Evolutionary conservation across 2,329 filamentous ascomycete genomes (phyloP).

Genomic region (Colletotrichum caudatum): DNA sequence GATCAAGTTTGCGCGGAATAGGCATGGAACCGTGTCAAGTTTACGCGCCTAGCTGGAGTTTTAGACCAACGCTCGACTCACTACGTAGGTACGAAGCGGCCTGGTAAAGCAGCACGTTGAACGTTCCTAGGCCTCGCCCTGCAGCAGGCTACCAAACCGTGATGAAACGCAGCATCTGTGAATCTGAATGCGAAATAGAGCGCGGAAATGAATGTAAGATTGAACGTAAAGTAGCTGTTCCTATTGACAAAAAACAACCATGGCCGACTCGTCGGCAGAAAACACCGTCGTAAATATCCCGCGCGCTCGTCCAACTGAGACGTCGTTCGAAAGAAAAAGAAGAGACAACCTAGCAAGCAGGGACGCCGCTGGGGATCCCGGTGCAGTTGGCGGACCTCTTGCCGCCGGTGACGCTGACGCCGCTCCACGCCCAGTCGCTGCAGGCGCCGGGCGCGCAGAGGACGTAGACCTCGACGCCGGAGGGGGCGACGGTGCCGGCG

Average conservation of each 20-base stretch:
- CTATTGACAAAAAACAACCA: no score
- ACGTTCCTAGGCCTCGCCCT: conserved; percentile 14
- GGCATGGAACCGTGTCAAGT: conserved; percentile 8
- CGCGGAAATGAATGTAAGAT: no score
- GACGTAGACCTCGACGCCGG: conserved; percentile 61
- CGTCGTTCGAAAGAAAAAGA: neutral
- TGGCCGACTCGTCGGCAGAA: no score
- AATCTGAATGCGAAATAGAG: no score
- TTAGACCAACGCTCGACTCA: conserved; percentile 43
- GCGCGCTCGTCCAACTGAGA: neutral
- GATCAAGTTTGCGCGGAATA: conserved; percentile 3
- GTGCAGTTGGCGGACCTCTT: conserved; percentile 49
- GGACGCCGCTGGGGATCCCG: conserved; percentile 44
- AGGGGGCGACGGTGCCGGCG: conserved; percentile 55
- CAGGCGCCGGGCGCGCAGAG: conserved; percentile 65
- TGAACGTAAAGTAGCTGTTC: no score
- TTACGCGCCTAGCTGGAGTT: conserved; percentile 16
- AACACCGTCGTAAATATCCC: no score
- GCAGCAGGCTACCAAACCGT: neutral
- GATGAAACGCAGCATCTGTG: no score
- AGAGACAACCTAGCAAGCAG: conserved; percentile 31
- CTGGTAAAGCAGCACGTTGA: neutral
- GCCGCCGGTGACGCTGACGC: conserved; percentile 64
- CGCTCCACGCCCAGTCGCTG: conserved; percentile 65
- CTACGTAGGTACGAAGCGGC: neutral